These are phyloP conservation scores for Erysimum cheiri DNA, from an alignment of 441 rosid species.

Conservation along the genomic window DNA sequence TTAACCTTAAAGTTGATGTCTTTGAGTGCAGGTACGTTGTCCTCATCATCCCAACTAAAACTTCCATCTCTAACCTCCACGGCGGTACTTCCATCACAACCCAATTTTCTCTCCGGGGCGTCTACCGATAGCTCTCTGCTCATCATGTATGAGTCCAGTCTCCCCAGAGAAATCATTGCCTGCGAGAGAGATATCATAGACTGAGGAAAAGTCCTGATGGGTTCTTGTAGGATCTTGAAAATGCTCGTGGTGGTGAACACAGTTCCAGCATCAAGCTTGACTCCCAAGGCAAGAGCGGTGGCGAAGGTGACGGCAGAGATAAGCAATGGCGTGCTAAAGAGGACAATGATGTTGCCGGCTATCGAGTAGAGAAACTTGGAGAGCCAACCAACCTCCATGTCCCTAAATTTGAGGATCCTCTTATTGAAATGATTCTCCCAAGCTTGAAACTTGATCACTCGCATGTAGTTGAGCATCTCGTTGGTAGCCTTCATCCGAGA, in stretches of 20 bases:
- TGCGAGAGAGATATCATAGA: conserved; percentile 90
- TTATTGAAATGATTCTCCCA: conserved; percentile 89
- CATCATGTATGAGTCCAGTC: conserved; percentile 75
- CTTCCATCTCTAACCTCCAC: conserved; percentile 69
- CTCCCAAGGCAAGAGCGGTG: conserved; percentile 64
- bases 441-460: conserved; percentile 89
- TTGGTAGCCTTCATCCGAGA: conserved; percentile 87
- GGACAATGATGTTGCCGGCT: conserved; percentile 63
- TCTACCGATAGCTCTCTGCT: conserved; percentile 65
- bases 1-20: conserved; percentile 59
- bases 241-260: conserved; percentile 82
- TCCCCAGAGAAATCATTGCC: conserved; percentile 80
- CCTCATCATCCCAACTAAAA: conserved; percentile 83
- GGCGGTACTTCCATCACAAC: conserved; percentile 57
- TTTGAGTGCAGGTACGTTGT: conserved; percentile 55
- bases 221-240: conserved; percentile 90
- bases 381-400: conserved; percentile 75
- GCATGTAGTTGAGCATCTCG: conserved; percentile 88
- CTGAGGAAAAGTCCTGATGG: conserved; percentile 82
- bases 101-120: conserved; percentile 61
- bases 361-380: conserved; percentile 77
- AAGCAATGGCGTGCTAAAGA: conserved; percentile 80
- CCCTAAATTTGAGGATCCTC: conserved; percentile 70
- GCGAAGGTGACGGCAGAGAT: conserved; percentile 76
- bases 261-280: conserved; percentile 76